Percentiles rank a stretch among this genome's conserved stretches.
Conservation (phyloP, 139 green algal species). For the Astrephomene gubernaculifera region DNA sequence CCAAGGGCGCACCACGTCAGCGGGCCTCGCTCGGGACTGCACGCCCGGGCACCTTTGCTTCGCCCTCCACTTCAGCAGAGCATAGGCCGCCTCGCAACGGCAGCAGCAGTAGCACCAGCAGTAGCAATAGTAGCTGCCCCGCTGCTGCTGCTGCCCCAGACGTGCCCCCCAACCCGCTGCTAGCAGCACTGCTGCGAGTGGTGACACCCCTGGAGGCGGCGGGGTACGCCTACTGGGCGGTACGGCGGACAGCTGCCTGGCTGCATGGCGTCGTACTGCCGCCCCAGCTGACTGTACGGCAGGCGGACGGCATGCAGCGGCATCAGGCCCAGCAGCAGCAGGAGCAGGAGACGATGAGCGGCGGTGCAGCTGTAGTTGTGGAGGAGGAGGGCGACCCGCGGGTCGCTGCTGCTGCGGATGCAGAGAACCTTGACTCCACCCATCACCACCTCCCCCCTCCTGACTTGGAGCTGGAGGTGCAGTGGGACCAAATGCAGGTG, state of each 20-base stretch:
- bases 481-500: slow-evolving; percentile 46
- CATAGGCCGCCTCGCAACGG: no score
- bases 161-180: no score
- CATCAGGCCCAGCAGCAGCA: background rate
- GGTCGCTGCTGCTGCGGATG: no score
- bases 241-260: slow-evolving; percentile 21
- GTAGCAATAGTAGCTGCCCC: no score
- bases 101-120: no score
- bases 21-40: no score
- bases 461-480: slow-evolving; percentile 23
- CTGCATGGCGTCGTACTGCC: slow-evolving; percentile 2
- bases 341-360: background rate
- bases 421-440: background rate
- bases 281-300: background rate
- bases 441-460: background rate
- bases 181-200: background rate
- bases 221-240: slow-evolving; percentile 23
- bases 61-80: no score
- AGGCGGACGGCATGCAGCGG: background rate
- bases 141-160: no score
- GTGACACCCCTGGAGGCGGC: slow-evolving; percentile 29
- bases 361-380: background rate
- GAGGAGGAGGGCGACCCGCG: background rate
- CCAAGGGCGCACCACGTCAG: no score
- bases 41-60: no score